Percentiles rank a stretch among this genome's conserved stretches.
phyloP scores from a whole-genome alignment of 148 eudicot genomes.

The Camellia lanceoleosa region DNA sequence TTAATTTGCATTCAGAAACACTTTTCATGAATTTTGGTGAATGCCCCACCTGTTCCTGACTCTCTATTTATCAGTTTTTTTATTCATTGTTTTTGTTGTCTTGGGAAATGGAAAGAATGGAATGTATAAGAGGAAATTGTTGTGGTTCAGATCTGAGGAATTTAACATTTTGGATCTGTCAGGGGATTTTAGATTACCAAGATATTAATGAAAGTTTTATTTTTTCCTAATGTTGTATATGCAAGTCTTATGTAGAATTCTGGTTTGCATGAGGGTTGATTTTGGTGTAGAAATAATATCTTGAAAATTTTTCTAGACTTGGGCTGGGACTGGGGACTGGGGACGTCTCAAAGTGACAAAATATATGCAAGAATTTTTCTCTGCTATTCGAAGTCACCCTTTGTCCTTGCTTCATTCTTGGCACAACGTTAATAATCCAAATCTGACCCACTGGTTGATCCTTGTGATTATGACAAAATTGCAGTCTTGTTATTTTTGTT shows the following conservation, averaged over 20 bases:
- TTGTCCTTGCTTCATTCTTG: neutral
- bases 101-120: neutral
- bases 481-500: neutral
- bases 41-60: neutral
- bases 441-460: neutral
- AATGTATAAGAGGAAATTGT: neutral
- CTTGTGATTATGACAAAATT: neutral
- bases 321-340: neutral
- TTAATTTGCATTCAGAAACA: neutral
- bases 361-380: neutral
- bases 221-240: neutral
- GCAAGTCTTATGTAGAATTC: neutral
- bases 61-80: neutral
- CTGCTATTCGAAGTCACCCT: neutral
- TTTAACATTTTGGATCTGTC: neutral
- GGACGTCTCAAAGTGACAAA: neutral
- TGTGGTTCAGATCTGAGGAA: neutral
- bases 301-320: neutral
- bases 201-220: neutral
- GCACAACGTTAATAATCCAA: neutral
- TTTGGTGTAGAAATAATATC: neutral
- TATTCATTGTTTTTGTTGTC: neutral
- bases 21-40: neutral
- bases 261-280: neutral
- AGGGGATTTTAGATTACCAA: neutral